A percentile compares a stretch with the other conserved stretches of the same genome.
phyloP scores from a whole-genome alignment of 176 grass and related monocot genomes.

The Themeda triandra region DNA sequence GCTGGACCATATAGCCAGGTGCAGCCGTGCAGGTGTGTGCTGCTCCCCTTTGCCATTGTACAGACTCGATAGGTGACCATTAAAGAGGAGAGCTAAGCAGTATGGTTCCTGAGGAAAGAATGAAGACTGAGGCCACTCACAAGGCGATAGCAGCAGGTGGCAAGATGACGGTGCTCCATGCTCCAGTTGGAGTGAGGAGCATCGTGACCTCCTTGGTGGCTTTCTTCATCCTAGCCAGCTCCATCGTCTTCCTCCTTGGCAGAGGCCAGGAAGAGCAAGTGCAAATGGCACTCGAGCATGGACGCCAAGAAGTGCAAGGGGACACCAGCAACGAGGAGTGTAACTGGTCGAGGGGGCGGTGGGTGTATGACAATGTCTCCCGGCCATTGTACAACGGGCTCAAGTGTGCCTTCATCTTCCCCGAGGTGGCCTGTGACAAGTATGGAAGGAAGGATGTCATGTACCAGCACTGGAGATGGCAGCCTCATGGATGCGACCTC shows the following conservation, averaged over 20 bases:
- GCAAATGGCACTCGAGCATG: slow-evolving; percentile 17
- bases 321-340: slow-evolving; percentile 28
- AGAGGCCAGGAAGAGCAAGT: slow-evolving; percentile 36
- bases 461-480: slow-evolving; percentile 97
- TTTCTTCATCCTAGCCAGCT: slow-evolving; percentile 60
- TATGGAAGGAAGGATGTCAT: slow-evolving; percentile 69
- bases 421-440: slow-evolving; percentile 74
- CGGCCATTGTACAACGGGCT: slow-evolving; percentile 60
- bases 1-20: neutral
- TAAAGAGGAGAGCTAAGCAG: slow-evolving; percentile 17
- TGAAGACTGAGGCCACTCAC: slow-evolving; percentile 19
- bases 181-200: slow-evolving; percentile 39
- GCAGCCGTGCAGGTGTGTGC: neutral
- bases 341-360: slow-evolving; percentile 48
- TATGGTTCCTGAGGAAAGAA: neutral
- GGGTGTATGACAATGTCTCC: slow-evolving; percentile 65
- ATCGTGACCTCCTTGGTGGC: slow-evolving; percentile 44
- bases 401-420: slow-evolving; percentile 63
- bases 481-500: slow-evolving; percentile 77
- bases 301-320: slow-evolving; percentile 16
- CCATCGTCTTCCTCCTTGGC: slow-evolving; percentile 46
- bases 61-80: slow-evolving; percentile 6
- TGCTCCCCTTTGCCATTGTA: neutral
- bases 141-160: neutral
- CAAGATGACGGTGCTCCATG: slow-evolving; percentile 40